A percentile compares a stretch with the other conserved stretches of the same genome.
These are phyloP conservation scores for Pyricularia pennisetigena DNA, from an alignment of 2,329 filamentous ascomycete species.

Conservation along the genomic window DNA sequence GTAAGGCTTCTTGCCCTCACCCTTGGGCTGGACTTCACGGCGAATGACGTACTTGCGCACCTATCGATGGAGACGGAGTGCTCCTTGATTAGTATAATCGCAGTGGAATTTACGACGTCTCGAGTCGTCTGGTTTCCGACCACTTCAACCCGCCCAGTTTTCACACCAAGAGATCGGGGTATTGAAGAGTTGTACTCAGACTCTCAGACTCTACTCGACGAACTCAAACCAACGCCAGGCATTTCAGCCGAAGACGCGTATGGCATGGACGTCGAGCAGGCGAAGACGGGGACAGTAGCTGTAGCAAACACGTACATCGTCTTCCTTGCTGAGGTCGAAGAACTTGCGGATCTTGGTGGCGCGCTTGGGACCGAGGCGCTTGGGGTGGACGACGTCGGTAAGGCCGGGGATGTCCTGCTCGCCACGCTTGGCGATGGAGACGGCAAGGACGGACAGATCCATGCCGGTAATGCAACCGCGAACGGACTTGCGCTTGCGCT, in stretches of 20 bases:
- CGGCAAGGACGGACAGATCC: slow-evolving; percentile 90
- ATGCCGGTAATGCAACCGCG: slow-evolving; percentile 97
- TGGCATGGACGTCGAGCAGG: slow-evolving; percentile 47
- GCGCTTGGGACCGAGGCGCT: slow-evolving; percentile 98
- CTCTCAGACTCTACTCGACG: slow-evolving; percentile 51
- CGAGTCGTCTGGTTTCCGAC: neutral
- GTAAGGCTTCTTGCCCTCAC: slow-evolving; percentile 95
- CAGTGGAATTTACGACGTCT: neutral
- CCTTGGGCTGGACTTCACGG: slow-evolving; percentile 94
- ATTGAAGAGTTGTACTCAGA: slow-evolving; percentile 4
- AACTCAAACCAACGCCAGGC: slow-evolving; percentile 22
- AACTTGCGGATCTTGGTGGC: slow-evolving; percentile 99
- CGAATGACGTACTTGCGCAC: slow-evolving; percentile 99
- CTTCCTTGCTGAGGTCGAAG: slow-evolving; percentile 99
- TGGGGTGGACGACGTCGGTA: slow-evolving; percentile 96
- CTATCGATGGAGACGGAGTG: slow-evolving; percentile 42
- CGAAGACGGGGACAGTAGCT: slow-evolving; percentile 50
- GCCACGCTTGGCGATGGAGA: slow-evolving; percentile 96
- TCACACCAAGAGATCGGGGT: neutral
- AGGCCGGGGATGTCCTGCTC: slow-evolving; percentile 89
- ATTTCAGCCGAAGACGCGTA: neutral
- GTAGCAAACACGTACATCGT: slow-evolving; percentile 78
- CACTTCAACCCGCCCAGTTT: neutral
- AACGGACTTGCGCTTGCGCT: slow-evolving; percentile 99
- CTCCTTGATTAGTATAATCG: slow-evolving; percentile 22